Base-by-base conservation (phyloP, 2,329 filamentous ascomycete species). In the Onygenales sp. region DNA sequence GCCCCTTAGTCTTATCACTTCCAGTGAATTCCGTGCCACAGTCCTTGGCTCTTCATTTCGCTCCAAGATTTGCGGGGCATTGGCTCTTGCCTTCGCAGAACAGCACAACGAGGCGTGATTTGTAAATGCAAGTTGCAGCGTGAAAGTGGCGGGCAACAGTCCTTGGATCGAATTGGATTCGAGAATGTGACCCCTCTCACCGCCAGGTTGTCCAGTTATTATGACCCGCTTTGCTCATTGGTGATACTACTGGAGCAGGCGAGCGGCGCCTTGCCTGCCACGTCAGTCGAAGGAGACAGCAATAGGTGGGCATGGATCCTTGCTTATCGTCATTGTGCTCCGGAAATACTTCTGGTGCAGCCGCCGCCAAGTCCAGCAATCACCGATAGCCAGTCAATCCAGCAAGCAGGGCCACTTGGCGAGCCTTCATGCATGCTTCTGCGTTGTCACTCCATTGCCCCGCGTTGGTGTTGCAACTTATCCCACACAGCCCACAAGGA, bases 401-500 rank as follows among this genome's bases (percentile, higher is more conserved):
- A 9, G 9, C 39, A 21, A 32, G 31, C 39, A 1, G 40, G 42
- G 37, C 49, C 32, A 43, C 39, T 27, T 44, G 49, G 39, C 31
- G 49, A 42, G 27, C 8, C 40, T 40, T 51, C 31, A 37, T 44
- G 49, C 49, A 44, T 43, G n/a, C 14, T 46, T n/a, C 36, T 46
- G 34, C 14, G 50, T 32, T 46, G 42, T 32, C 33, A 9, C 3
- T 27, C 17, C 9, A 31, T 51, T 43, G 49, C 49, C 49, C 49
- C 49, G 49, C 49, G 49, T 33, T 31, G 10, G 39, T 2, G 33
- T 44, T 51, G 39, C 49, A 31, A 51, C 39, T 21, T 7, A 21
- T 42, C 49, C 39, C 49, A 43, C 49, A 34, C 49, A 43, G n/a
- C 39, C 49, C 31, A 37, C 49, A 43, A 27, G 49, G 49, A 43